A percentile compares a stretch with the other conserved stretches of the same genome.
phyloP scores from a whole-genome alignment of 2,329 filamentous ascomycete species.

The Hypoxylon sp. region DNA sequence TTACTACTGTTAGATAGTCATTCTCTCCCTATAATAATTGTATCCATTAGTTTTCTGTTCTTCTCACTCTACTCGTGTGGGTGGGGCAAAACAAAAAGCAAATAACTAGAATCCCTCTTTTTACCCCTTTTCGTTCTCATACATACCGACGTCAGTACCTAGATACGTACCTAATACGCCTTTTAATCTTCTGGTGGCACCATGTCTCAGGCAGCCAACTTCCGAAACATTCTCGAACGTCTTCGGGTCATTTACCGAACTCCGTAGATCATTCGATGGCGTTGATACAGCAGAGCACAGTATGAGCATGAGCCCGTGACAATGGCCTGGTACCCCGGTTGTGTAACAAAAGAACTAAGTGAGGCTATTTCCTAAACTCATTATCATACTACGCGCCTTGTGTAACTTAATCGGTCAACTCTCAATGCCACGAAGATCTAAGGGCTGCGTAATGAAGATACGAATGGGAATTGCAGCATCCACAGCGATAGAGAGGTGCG shows the following conservation, averaged over 20 bases:
- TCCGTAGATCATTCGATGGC: background rate
- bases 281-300: too few species aligned
- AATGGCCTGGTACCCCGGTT: background rate
- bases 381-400: too few species aligned
- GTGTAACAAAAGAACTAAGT: background rate
- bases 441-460: background rate
- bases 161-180: too few species aligned
- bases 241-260: background rate
- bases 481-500: background rate
- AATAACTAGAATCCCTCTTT: background rate
- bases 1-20: too few species aligned
- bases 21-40: background rate
- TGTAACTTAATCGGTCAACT: background rate
- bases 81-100: background rate
- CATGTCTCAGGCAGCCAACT: background rate
- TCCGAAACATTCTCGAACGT: background rate
- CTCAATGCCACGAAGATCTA: background rate
- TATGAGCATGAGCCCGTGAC: too few species aligned
- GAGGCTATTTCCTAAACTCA: too few species aligned
- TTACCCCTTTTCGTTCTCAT: background rate
- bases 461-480: background rate
- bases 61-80: background rate
- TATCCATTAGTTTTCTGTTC: background rate
- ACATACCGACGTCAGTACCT: too few species aligned
- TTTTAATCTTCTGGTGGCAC: background rate